A percentile compares a stretch with the other conserved stretches of the same genome.
Conservation (phyloP, 108 stramenopile genomes). For the Nitzschia sp. region DNA sequence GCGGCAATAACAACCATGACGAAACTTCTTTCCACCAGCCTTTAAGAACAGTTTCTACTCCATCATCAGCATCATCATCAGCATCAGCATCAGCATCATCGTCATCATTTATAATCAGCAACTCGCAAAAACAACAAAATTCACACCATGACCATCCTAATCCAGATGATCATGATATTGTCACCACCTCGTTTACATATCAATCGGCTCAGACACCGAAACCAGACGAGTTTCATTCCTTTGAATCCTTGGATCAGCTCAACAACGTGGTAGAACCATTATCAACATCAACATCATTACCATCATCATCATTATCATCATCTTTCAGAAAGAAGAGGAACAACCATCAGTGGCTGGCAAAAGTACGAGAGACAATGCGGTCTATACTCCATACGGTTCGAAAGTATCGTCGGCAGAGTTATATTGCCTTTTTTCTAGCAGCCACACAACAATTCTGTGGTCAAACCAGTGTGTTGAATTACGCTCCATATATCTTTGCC, state of each 20-base stretch:
- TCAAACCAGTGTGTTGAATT: slow-evolving; percentile 68
- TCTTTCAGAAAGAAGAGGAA: background rate
- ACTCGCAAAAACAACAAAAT: background rate
- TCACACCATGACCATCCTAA: too few species aligned
- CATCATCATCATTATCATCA: background rate
- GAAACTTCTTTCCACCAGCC: background rate
- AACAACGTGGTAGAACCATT: background rate
- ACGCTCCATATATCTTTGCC: slow-evolving; percentile 64
- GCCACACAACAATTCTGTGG: slow-evolving; percentile 76
- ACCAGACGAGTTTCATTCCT: background rate
- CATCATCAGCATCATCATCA: too few species aligned
- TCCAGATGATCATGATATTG: background rate
- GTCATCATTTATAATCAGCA: too few species aligned
- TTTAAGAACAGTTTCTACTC: too few species aligned
- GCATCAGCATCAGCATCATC: too few species aligned
- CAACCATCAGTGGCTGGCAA: background rate
- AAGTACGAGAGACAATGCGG: background rate
- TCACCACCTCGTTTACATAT: background rate
- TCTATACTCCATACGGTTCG: background rate
- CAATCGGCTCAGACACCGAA: background rate
- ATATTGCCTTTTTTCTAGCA: slow-evolving; percentile 59
- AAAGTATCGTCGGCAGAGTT: slow-evolving; percentile 48
- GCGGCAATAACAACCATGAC: background rate
- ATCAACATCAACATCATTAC: background rate
- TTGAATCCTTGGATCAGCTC: background rate